Evolutionary conservation across 257 asterid genomes (phyloP), one percentile per base, ranked within the genome.

Genomic region (Cordia subcordata): DNA sequence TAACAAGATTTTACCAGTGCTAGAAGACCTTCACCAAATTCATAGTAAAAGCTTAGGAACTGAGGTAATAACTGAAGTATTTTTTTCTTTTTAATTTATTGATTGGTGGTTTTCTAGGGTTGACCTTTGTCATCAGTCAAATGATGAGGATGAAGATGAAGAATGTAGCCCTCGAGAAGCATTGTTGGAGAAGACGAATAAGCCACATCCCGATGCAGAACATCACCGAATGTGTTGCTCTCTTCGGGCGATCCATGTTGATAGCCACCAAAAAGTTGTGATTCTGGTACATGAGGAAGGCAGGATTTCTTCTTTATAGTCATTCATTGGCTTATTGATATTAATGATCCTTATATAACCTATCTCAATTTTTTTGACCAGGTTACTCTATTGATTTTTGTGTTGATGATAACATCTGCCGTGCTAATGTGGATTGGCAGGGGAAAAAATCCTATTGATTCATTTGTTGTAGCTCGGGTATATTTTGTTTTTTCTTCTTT

Each of bases 231-330:
- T 70, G 69, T 86, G 95, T 72, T 88, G 81, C 79, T 68, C 82
- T 53, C 72, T 82, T 61, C 72, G 86, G 65, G 77, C 71, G 13
- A 45, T 66, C 57, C 81, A 47, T 60, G 70, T 85, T 39, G 95
- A 97, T 69, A 86, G 96, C 80, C 97, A 91, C 55, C 99, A 92
- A 64, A 92, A 81, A 84, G 73, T 79, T 54, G 99, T 86, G 75
- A 77, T 84, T 75, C 72, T 92, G 95, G 99, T 92, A 81, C 15
- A 33, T 57, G 13, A 23, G 35, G 14, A 44, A 40, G 1, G 63
- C 54, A 17, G 27, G 16, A 13, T 22, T 11, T 55, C 20, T 15
- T 14, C 12, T 17, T 21, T 38, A 22, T 37, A 57, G 19, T 16
- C 14, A 21, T 10, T 22, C 14, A 53, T 53, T 53, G 15, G 47